phyloP scores from a whole-genome alignment of 768 basidiomycete species.

The Lactarius trivialis region DNA sequence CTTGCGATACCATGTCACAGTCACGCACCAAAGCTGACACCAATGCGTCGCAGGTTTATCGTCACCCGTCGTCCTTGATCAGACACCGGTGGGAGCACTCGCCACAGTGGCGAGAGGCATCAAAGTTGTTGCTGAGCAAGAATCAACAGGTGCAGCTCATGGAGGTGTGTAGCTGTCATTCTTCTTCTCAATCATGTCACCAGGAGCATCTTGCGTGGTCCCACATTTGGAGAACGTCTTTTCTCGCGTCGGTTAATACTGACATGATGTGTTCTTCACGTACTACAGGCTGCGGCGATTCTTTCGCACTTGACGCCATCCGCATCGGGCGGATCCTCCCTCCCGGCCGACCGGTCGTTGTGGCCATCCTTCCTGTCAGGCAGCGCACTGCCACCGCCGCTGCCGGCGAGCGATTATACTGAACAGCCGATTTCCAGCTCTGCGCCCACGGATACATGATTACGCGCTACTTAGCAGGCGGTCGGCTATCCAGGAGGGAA shows the following conservation, averaged over 20 bases:
- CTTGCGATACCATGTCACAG: neutral
- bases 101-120: conserved; percentile 91
- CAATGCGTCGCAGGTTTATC: conserved; percentile 52
- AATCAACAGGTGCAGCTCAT: conserved; percentile 97
- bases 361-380: conserved; percentile 84
- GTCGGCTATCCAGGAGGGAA: too few relatives aligned
- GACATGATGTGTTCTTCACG: conserved; percentile 11
- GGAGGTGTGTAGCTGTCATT: conserved; percentile 48
- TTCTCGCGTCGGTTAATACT: neutral
- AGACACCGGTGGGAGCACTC: conserved; percentile 99
- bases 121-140: conserved; percentile 86
- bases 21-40: neutral
- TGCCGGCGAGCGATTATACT: conserved; percentile 17
- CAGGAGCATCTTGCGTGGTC: neutral
- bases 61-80: conserved; percentile 90
- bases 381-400: conserved; percentile 53
- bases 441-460: conserved; percentile 62
- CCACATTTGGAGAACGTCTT: neutral
- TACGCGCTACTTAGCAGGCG: conserved; percentile 47
- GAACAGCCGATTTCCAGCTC: conserved; percentile 43
- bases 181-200: conserved; percentile 1
- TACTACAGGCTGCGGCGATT: conserved; percentile 91
- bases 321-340: conserved; percentile 55
- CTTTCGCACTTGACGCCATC: conserved; percentile 78
- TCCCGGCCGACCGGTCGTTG: conserved; percentile 89